Evolutionary conservation across 2,329 filamentous ascomycete species (phyloP).

Genomic region (Diaporthe citriasiana): DNA sequence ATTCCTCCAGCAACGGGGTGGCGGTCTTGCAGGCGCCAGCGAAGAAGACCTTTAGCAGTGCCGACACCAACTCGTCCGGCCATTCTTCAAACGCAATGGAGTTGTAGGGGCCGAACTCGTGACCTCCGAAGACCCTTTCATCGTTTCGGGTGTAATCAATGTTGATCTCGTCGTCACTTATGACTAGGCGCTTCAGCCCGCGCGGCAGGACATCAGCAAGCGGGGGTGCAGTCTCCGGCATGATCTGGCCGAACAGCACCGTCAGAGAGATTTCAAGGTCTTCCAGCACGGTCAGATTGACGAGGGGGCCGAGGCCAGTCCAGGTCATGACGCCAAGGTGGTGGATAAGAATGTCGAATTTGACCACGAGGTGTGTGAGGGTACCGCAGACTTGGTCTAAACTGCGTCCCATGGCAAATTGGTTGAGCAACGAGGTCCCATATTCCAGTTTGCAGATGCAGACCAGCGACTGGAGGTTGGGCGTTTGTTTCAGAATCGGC

Average conservation of each 20-base stretch:
- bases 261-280: background rate
- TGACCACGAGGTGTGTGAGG: background rate
- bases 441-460: background rate
- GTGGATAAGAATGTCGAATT: background rate
- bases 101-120: no score
- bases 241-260: background rate
- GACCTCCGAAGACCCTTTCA: no score
- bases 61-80: background rate
- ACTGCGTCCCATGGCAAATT: accelerated
- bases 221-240: background rate
- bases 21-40: background rate
- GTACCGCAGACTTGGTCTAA: background rate
- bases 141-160: no score
- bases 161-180: background rate
- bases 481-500: background rate
- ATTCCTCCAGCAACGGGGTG: background rate
- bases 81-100: background rate
- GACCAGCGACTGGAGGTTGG: background rate
- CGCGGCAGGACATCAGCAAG: background rate
- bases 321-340: background rate
- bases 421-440: background rate
- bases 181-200: background rate
- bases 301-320: background rate
- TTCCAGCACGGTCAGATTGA: background rate
- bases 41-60: background rate